phyloP scores from a whole-genome alignment of 1,139 yeast species.

The Saccharomycopsis hybrid region DNA sequence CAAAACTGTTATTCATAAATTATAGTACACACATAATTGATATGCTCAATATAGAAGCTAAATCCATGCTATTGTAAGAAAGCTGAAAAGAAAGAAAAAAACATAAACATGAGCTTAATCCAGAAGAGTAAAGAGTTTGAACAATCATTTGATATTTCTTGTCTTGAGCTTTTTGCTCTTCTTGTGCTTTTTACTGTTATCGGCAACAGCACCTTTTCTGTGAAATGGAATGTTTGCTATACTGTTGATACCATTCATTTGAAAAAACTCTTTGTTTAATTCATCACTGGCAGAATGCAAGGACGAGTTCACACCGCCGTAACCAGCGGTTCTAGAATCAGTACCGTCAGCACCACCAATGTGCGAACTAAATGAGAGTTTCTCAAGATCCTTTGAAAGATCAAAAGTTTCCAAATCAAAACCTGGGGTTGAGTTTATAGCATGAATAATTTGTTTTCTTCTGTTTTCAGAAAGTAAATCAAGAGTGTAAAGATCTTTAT shows the following conservation, averaged over 20 bases:
- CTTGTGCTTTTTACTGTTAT: conserved; percentile 64
- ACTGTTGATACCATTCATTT: conserved; percentile 58
- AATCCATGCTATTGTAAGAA: no score
- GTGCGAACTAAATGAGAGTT: conserved; percentile 75
- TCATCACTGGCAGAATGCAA: conserved; percentile 72
- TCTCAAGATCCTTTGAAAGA: conserved; percentile 60
- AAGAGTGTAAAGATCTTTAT: conserved; percentile 63
- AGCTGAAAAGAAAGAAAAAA: no score
- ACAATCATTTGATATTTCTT: conserved; percentile 20
- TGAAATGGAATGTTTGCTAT: conserved; percentile 70
- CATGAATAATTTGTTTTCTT: conserved; percentile 59
- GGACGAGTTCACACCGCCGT: conserved; percentile 80
- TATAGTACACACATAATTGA: no score
- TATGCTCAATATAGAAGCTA: no score
- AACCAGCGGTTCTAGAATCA: conserved; percentile 35
- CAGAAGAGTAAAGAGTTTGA: no score
- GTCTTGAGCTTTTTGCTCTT: conserved; percentile 63
- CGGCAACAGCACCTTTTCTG: conserved; percentile 32
- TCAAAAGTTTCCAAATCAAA: conserved; percentile 49
- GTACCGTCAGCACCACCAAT: conserved; percentile 41
- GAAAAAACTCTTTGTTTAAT: conserved; percentile 77
- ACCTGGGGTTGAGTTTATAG: conserved; percentile 41
- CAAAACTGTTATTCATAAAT: no score
- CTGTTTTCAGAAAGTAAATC: conserved; percentile 64
- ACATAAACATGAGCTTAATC: no score